These are phyloP conservation scores for Puccinia polysora DNA, from an alignment of 1,284 basidiomycete species.

Conservation along the genomic window DNA sequence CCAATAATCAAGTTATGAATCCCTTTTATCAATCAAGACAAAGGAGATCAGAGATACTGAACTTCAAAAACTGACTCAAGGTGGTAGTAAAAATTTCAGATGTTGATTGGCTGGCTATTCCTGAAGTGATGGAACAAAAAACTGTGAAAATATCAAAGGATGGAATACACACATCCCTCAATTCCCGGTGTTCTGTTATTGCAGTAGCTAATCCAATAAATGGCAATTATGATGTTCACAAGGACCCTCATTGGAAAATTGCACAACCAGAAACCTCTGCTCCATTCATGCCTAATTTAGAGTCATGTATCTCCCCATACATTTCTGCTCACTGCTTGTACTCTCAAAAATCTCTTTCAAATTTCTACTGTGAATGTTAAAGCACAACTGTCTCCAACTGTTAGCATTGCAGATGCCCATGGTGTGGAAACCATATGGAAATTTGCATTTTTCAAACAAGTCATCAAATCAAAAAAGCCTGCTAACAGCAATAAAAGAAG, in stretches of 20 bases:
- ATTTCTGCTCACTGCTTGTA: conserved; percentile 94
- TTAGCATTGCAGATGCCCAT: conserved; percentile 79
- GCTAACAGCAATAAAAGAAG: conserved; percentile 58
- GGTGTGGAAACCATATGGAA: conserved; percentile 92
- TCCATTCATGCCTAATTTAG: not conserved
- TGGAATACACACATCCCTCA: conserved; percentile 95
- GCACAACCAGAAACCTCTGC: conserved; percentile 72
- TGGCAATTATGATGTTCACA: conserved; percentile 99
- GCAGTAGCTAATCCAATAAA: conserved; percentile 99
- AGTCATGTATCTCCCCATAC: conserved; percentile 62
- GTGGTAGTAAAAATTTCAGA: conserved; percentile 99
- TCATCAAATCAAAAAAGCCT: conserved; percentile 62
- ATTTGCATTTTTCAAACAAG: conserved; percentile 96
- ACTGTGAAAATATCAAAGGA: conserved; percentile 99
- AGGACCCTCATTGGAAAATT: conserved; percentile 98
- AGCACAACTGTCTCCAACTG: conserved; percentile 76
- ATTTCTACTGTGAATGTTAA: conserved; percentile 97
- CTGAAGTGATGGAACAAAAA: conserved; percentile 98
- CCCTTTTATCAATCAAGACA: no score
- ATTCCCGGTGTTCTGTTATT: conserved; percentile 94
- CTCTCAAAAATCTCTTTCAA: conserved; percentile 96
- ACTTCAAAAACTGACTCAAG: no score
- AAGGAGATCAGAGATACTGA: no score
- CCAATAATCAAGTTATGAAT: no score
- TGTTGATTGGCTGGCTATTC: conserved; percentile 97